Evolutionary conservation across 2,329 filamentous ascomycete genomes (phyloP), one percentile per base, ranked within the genome.

Genomic region (Chaetomium olivaceum): DNA sequence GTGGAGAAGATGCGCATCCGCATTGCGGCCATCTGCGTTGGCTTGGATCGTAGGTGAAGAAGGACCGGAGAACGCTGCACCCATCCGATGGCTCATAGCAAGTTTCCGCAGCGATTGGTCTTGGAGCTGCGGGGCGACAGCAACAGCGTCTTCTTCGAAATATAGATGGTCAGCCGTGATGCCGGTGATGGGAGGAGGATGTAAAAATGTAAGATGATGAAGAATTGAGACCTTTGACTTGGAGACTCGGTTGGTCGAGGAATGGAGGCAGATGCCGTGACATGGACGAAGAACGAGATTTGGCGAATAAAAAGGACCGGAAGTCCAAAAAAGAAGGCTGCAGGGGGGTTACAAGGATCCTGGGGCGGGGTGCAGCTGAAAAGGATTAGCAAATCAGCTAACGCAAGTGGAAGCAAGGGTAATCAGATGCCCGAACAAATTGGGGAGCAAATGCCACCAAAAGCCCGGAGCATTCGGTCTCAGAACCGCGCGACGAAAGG

Each of bases 1-100:
- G 36, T 61, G 52, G 6, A 29, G 27, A 51, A 25, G 43, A 19
- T 63, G 69, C 3, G 50, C 48, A 6, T 68, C 58, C 1, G 48
- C 51, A 56, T 61, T 39, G 14, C 61, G 62, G 31, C 55, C 61
- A n/a, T 63, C 58, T 36, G 61, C 70, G 58, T 70, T 69, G 61
- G 69, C 57, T 29, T 59, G 52, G 25, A 71, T 70, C n/a, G 57
- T 68, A 5, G 72, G 72, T 31, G 72, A 73, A 48, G 72, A 66
- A 12, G 72, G 66, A 7, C 61, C 67, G 43, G 72, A 69, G 19
- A 67, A 73, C 73, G 64, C 76, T 50, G 77, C 68, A 78, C 75
- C 70, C 76, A 77, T 67, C 43, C 72, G 67, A 62, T 71, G 69
- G 70, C 68, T 72, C 71, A 74, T 74, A 63, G 69, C 72, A 68